phyloP scores from a whole-genome alignment of 805 yeast species.

The Ogataea trehaloabstinens region DNA sequence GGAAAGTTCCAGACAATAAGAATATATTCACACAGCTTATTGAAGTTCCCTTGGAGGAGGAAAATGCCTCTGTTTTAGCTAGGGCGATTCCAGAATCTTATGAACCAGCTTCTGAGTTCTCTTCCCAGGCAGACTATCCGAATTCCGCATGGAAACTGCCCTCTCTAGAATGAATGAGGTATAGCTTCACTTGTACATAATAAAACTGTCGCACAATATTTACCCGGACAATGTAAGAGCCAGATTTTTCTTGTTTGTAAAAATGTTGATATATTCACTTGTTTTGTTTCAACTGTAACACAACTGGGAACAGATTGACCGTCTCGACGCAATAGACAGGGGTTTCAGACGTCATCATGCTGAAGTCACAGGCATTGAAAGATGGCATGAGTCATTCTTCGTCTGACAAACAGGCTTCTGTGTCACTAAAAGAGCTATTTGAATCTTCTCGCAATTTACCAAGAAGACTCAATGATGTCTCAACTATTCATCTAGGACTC shows the following conservation, averaged over 20 bases:
- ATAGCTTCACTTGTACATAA: slow-evolving; percentile 4
- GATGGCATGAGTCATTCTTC: background rate
- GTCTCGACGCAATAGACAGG: background rate
- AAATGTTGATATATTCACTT: too few species aligned
- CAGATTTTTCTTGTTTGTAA: too few species aligned
- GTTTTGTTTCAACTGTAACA: too few species aligned
- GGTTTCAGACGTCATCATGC: background rate
- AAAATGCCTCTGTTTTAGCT: slow-evolving; percentile 16
- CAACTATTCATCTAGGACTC: slow-evolving; percentile 76
- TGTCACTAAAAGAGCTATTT: slow-evolving; percentile 62
- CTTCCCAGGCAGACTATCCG: slow-evolving; percentile 22
- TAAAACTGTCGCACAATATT: background rate
- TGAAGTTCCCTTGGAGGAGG: slow-evolving; percentile 15
- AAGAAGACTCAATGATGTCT: slow-evolving; percentile 59
- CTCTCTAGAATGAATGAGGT: slow-evolving; percentile 5
- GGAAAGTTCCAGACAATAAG: slow-evolving; percentile 18
- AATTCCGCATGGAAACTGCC: slow-evolving; percentile 27
- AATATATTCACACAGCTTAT: slow-evolving; percentile 22
- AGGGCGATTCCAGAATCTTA: slow-evolving; percentile 11
- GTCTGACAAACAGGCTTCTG: slow-evolving; percentile 12
- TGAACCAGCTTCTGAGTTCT: slow-evolving; percentile 1
- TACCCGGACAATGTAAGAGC: too few species aligned
- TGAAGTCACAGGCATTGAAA: background rate
- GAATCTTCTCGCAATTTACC: slow-evolving; percentile 81
- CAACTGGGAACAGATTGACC: too few species aligned